phyloP scores from a whole-genome alignment of 31 red algal species.

The Odonthalia washingtoniensis region DNA sequence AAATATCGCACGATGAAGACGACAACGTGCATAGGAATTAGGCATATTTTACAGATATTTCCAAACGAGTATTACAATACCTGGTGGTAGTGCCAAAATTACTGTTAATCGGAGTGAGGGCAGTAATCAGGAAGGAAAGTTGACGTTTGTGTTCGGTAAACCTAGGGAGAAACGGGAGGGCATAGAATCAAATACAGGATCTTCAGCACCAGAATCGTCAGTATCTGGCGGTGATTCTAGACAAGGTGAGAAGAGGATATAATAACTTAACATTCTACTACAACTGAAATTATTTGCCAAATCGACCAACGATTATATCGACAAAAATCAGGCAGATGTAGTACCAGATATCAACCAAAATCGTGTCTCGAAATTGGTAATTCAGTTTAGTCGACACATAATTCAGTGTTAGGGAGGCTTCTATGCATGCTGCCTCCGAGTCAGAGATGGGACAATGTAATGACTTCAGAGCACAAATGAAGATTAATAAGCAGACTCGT shows the following conservation, averaged over 20 bases:
- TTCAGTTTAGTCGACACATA: slow-evolving; percentile 9
- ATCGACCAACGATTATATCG: slow-evolving; percentile 22
- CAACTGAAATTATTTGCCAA: slow-evolving; percentile 52
- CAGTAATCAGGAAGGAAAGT: too few relatives aligned
- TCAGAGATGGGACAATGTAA: neutral
- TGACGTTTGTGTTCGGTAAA: too few relatives aligned
- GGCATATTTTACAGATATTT: too few relatives aligned
- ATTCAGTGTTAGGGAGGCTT: neutral
- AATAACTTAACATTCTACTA: slow-evolving; percentile 68
- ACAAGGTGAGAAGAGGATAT: too few relatives aligned
- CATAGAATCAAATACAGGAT: too few relatives aligned
- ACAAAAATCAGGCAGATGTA: slow-evolving; percentile 61
- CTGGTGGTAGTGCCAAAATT: too few relatives aligned
- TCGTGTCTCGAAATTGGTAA: neutral
- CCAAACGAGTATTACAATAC: too few relatives aligned
- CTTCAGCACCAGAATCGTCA: neutral
- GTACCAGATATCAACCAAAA: slow-evolving; percentile 26
- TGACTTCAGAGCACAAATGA: neutral
- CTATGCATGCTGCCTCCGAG: slow-evolving; percentile 9
- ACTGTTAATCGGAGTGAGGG: too few relatives aligned
- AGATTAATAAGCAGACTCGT: neutral
- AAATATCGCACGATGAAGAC: too few relatives aligned
- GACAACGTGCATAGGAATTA: too few relatives aligned
- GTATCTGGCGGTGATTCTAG: too few relatives aligned
- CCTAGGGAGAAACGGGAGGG: too few relatives aligned